These are phyloP conservation scores for Turnera subulata DNA, from an alignment of 345 rosid genomes.

Conservation along the genomic window DNA sequence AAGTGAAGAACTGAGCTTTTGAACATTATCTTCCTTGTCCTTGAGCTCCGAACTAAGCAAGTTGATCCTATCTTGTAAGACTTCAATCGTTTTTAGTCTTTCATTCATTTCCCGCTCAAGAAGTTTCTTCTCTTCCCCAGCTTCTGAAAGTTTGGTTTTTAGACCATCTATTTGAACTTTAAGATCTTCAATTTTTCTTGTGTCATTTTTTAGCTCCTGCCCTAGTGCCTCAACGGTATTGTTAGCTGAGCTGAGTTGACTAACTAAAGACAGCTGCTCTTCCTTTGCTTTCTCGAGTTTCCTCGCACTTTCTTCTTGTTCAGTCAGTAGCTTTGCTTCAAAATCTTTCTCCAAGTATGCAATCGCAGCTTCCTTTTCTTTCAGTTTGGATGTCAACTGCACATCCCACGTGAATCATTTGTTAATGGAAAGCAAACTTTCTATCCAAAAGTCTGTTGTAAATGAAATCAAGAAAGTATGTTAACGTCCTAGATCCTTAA, in stretches of 20 bases:
- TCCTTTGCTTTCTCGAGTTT: conserved; percentile 51
- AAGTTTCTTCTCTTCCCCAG: conserved; percentile 49
- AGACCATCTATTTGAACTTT: conserved; percentile 48
- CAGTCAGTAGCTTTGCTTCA: conserved; percentile 50
- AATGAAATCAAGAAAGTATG: conserved; percentile 2
- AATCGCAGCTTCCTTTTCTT: conserved; percentile 61
- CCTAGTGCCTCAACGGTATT: conserved; percentile 54
- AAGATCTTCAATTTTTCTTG: conserved; percentile 47
- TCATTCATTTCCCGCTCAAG: conserved; percentile 55
- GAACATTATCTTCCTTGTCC: conserved; percentile 50
- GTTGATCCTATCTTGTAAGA: conserved; percentile 49
- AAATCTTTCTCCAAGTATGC: conserved; percentile 50
- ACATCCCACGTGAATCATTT: conserved; percentile 11
- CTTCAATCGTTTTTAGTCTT: conserved; percentile 44
- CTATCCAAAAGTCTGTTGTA: background rate
- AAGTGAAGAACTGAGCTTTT: conserved; percentile 43
- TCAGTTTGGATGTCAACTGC: conserved; percentile 63
- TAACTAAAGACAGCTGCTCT: conserved; percentile 46
- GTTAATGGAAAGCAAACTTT: background rate
- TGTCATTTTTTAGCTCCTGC: conserved; percentile 66
- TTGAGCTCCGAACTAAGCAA: conserved; percentile 58
- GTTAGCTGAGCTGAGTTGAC: conserved; percentile 63
- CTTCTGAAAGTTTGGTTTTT: conserved; percentile 43
- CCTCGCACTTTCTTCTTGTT: conserved; percentile 53
- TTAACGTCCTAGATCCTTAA: background rate